Base-by-base conservation (phyloP, 192 early-diverging fungal species). In the Coemansia sp. region DNA sequence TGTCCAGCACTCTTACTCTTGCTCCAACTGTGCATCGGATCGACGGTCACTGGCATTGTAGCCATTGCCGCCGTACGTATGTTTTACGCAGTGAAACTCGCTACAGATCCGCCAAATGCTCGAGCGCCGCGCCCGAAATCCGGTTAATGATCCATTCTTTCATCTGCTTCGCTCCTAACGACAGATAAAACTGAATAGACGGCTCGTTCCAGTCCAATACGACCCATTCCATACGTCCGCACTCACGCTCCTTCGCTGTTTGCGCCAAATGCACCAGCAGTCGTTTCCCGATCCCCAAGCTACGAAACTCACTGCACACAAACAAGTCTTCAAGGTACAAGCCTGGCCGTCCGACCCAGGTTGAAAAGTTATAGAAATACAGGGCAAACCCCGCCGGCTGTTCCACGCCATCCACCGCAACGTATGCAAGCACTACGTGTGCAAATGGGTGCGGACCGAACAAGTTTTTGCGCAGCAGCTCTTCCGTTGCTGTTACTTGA, bases 261-360 rank as follows among this genome's bases (percentile, higher is more conserved):
- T 63, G 56, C n/a, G 90, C 90, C 17, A 96, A 68, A 47, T 90
- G 82, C 21, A 67, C 73, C 60, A 96, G 67, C 58, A 95, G 70
- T 7, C 68, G 67, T 64, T 79, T 87, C 6, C 93, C 93, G 8
- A 93, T 68, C 5, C 90, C 88, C 34, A 82, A 65, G 0, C 83
- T 85, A 10, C 93, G 83, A 36, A 66, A 88, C 64, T 85, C 85
- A 25, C 69, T 59, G 18, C 68, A 40, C 12, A 96, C 89, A 76
- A 85, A 91, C 24, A 96, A 79, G 67, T 94, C 93, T 66, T 94
- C 93, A 7, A 96, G 79, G 68, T 96, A 93, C 18, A 96, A 71
- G 9, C 92, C 93, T 0, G 89, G 90, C 21, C 74, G 62, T 0
- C 85, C 90, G 12, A 84, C 60, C 76, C 87, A 92, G 1, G 90